Percentiles rank a stretch among this genome's conserved stretches.
These are phyloP conservation scores for Lentinula boryana DNA, from an alignment of 768 basidiomycete species.

Conservation along the genomic window DNA sequence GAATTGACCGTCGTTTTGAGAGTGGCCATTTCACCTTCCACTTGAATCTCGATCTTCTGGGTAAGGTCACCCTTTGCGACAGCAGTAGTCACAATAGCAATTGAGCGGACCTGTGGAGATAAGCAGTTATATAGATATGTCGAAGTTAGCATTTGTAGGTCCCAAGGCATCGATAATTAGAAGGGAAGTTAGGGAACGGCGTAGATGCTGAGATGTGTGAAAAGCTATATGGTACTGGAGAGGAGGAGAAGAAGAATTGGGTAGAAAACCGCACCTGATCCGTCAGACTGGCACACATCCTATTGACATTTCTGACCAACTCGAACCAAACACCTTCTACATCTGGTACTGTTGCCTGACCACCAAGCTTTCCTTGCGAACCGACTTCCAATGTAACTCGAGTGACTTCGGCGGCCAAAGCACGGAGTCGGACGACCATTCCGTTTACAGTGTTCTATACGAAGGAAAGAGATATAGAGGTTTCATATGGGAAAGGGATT, in stretches of 20 bases:
- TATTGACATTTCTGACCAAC: conserved; percentile 72
- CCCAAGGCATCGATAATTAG: neutral
- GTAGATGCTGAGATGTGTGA: neutral
- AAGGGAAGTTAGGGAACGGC: neutral
- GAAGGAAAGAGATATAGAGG: conserved; percentile 12
- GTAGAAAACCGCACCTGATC: conserved; percentile 33
- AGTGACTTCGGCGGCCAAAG: conserved; percentile 77
- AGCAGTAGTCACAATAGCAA: conserved; percentile 81
- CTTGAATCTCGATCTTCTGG: conserved; percentile 89
- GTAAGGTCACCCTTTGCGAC: conserved; percentile 89
- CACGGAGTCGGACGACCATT: conserved; percentile 46
- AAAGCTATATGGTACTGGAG: neutral
- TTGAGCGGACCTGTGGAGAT: conserved; percentile 63
- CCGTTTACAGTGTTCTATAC: conserved; percentile 46
- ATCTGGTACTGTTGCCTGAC: conserved; percentile 82
- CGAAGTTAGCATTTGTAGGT: neutral
- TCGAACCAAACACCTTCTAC: conserved; percentile 92
- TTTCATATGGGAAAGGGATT: no score
- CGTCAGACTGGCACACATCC: conserved; percentile 77
- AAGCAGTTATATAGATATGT: neutral
- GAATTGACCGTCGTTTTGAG: conserved; percentile 83
- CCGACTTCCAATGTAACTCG: conserved; percentile 83
- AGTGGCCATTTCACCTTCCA: conserved; percentile 81
- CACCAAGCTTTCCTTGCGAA: conserved; percentile 83
- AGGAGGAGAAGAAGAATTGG: neutral